Percentiles rank a stretch among this genome's conserved stretches.
Evolutionary conservation across 371 early-diverging fungal genomes (phyloP).

Genomic region (Mucor indicus): DNA sequence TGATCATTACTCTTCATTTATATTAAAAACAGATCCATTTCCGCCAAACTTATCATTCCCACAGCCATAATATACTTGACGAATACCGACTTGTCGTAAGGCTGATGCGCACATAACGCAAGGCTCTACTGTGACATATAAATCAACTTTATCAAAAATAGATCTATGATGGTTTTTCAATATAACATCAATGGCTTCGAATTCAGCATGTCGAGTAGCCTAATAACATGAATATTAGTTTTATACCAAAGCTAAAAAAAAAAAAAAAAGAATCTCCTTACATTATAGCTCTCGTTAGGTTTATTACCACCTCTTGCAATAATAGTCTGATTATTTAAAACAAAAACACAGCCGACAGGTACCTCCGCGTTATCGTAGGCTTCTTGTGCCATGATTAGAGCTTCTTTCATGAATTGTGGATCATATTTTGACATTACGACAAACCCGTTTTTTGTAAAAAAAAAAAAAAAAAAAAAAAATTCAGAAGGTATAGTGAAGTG

Average conservation of each 20-base stretch:
- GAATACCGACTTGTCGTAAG: constrained; percentile 72
- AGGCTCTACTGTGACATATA: constrained; percentile 99
- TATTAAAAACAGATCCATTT: constrained; percentile 80
- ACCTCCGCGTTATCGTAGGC: constrained; percentile 90
- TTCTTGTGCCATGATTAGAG: constrained; percentile 64
- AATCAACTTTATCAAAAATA: constrained; percentile 58
- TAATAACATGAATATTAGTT: constrained; percentile 30
- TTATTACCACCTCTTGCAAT: constrained; percentile 79
- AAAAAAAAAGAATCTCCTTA: constrained; percentile 35
- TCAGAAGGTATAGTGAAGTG: neutral
- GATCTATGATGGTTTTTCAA: constrained; percentile 32
- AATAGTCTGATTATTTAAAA: constrained; percentile 55
- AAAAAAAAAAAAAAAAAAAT: neutral
- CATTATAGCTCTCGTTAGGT: constrained; percentile 87
- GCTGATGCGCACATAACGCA: constrained; percentile 99
- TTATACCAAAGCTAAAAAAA: no score
- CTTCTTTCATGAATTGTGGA: constrained; percentile 38
- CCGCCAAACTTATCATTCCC: constrained; percentile 97
- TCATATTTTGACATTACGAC: constrained; percentile 25
- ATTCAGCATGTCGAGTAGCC: constrained; percentile 93
- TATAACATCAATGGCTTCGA: constrained; percentile 85
- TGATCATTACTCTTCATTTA: constrained; percentile 63
- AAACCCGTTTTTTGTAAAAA: neutral
- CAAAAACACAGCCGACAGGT: constrained; percentile 99
- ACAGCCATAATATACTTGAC: constrained; percentile 85